These are phyloP conservation scores for Phylloporus sp. DNA, from an alignment of 768 basidiomycete genomes.

Conservation along the genomic window DNA sequence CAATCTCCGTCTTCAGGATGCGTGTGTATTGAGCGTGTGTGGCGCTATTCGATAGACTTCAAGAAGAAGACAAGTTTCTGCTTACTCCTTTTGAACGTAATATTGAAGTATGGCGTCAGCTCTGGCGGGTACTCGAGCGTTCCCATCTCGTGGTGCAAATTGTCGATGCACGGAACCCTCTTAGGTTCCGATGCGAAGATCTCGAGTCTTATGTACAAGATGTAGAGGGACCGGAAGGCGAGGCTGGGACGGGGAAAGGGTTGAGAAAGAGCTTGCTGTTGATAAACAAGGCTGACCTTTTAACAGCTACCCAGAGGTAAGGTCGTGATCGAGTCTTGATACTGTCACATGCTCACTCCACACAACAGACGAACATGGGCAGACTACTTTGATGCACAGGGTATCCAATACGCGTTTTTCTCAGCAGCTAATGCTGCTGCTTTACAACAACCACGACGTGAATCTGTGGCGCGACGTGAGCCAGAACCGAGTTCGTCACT, in stretches of 20 bases:
- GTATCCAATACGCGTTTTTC: conserved; percentile 84
- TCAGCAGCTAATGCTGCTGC: conserved; percentile 87
- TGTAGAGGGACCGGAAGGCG: conserved; percentile 78
- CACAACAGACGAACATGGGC: conserved; percentile 81
- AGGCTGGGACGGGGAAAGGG: conserved; percentile 70
- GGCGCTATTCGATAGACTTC: conserved; percentile 49
- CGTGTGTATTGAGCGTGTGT: not conserved
- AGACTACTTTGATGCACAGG: conserved; percentile 78
- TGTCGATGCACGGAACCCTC: conserved; percentile 92
- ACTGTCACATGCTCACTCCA: not conserved
- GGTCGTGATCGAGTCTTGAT: conserved; percentile 6
- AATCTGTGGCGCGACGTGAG: conserved; percentile 33
- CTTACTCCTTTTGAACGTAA: conserved; percentile 97
- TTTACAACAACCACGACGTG: conserved; percentile 69
- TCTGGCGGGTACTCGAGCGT: conserved; percentile 95
- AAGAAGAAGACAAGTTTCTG: conserved; percentile 83
- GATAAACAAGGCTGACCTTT: conserved; percentile 93
- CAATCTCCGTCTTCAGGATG: not conserved
- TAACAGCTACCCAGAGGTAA: conserved; percentile 86
- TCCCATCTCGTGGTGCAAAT: conserved; percentile 95
- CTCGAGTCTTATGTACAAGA: conserved; percentile 82
- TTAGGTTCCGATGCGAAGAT: conserved; percentile 90
- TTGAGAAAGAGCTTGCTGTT: conserved; percentile 74
- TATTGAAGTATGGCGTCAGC: conserved; percentile 96
- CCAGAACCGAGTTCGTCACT: conserved; percentile 14